Conservation (phyloP, 1,139 yeast genomes). For the Wickerhamomyces sp. region DNA sequence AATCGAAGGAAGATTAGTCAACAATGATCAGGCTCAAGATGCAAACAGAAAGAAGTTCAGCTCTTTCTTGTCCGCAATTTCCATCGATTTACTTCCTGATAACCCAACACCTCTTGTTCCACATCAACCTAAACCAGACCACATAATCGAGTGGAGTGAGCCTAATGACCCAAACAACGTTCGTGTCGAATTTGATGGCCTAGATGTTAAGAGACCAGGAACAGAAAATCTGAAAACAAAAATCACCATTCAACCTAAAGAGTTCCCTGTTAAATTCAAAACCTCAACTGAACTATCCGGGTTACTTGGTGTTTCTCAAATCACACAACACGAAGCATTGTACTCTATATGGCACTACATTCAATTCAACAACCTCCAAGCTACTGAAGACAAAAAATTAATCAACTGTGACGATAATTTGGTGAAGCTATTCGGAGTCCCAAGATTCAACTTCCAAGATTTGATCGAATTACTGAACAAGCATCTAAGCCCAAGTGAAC, state of each 20-base stretch:
- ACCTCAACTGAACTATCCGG: constrained; percentile 62
- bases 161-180: constrained; percentile 33
- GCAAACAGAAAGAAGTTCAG: constrained; percentile 60
- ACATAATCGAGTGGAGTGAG: constrained; percentile 67
- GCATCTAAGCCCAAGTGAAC: constrained; percentile 66
- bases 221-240: constrained; percentile 58
- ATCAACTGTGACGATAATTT: constrained; percentile 69
- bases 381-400: constrained; percentile 46
- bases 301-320: constrained; percentile 69
- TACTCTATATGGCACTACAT: constrained; percentile 87
- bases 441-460: constrained; percentile 61
- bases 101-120: constrained; percentile 20
- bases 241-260: constrained; percentile 77
- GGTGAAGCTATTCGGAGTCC: constrained; percentile 43
- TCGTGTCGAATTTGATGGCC: constrained; percentile 71
- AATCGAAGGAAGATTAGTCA: constrained; percentile 76
- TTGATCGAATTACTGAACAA: constrained; percentile 66
- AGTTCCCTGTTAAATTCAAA: constrained; percentile 58
- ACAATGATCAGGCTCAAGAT: constrained; percentile 35
- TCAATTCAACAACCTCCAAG: constrained; percentile 64
- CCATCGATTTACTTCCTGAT: constrained; percentile 59
- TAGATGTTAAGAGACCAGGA: constrained; percentile 83
- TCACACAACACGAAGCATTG: constrained; percentile 83
- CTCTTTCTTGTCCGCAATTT: constrained; percentile 74
- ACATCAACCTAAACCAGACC: constrained; percentile 27